Evolutionary conservation across 768 basidiomycete species (phyloP).

Genomic region (Mycena leptocephala): DNA sequence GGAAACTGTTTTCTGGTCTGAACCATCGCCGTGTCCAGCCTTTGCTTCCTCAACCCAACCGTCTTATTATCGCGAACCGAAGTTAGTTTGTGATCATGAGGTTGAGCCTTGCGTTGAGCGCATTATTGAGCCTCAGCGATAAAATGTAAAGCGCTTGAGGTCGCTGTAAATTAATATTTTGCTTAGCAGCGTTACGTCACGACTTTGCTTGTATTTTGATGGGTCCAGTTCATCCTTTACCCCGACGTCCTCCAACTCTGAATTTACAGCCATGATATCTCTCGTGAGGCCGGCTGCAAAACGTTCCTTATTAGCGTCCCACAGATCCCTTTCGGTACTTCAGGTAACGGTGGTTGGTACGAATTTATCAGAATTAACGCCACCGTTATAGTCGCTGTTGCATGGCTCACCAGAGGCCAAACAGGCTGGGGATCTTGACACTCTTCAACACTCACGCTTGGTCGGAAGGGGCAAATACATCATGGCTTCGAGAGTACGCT

Average conservation of each 20-base stretch:
- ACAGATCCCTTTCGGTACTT: conserved; percentile 71
- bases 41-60: no score
- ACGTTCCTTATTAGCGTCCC: conserved; percentile 39
- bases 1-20: neutral
- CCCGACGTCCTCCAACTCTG: neutral
- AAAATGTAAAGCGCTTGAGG: no score
- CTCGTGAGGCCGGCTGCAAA: conserved; percentile 29
- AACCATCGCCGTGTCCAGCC: no score
- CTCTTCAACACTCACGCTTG: conserved; percentile 88
- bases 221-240: neutral
- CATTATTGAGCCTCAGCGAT: neutral
- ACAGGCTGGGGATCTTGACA: conserved; percentile 82
- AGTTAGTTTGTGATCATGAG: neutral
- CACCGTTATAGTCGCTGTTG: conserved; percentile 76
- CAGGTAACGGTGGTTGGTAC: conserved; percentile 61
- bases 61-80: no score
- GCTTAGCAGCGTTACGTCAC: neutral
- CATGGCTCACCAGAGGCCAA: conserved; percentile 96
- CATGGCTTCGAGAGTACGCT: conserved; percentile 89
- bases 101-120: no score
- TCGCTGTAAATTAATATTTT: no score
- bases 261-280: conserved; percentile 25
- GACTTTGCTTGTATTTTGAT: neutral
- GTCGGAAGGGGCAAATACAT: conserved; percentile 96
- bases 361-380: conserved; percentile 39